Evolutionary conservation across 352 stramenopile genomes (phyloP).

Genomic region (Phytophthora capsici): DNA sequence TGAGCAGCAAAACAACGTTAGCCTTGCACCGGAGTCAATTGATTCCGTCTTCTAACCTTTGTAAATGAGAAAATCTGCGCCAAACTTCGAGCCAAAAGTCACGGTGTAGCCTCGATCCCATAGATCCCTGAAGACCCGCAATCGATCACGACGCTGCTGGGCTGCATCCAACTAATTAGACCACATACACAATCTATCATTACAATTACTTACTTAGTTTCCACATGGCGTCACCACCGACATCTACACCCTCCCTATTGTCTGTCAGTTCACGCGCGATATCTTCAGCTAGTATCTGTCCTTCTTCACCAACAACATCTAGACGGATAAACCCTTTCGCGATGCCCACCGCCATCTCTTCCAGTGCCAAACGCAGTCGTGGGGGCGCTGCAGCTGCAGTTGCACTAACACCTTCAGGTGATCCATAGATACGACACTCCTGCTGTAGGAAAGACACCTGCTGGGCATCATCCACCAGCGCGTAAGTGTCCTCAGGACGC

Average conservation of each 20-base stretch:
- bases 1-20: slow-evolving; percentile 10
- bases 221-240: slow-evolving; percentile 12
- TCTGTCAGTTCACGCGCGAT: slow-evolving; percentile 20
- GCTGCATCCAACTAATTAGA: slow-evolving; percentile 29
- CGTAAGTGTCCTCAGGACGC: slow-evolving; percentile 30
- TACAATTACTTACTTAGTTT: slow-evolving; percentile 28
- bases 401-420: slow-evolving; percentile 12
- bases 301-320: slow-evolving; percentile 9
- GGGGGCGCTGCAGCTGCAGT: not conserved
- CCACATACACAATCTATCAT: not conserved
- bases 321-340: slow-evolving; percentile 46
- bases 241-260: not conserved
- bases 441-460: slow-evolving; percentile 26
- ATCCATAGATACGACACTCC: slow-evolving; percentile 37
- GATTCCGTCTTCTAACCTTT: slow-evolving; percentile 42
- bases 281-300: slow-evolving; percentile 3
- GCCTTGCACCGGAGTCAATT: not conserved
- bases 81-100: slow-evolving; percentile 83
- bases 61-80: slow-evolving; percentile 84
- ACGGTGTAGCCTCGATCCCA: slow-evolving; percentile 74
- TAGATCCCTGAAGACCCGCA: slow-evolving; percentile 70
- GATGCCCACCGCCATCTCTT: slow-evolving; percentile 55
- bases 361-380: slow-evolving; percentile 50
- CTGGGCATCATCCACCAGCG: slow-evolving; percentile 27
- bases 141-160: slow-evolving; percentile 20